Base-by-base conservation (phyloP, 139 green algal genomes). In the Pleodorina starrii region DNA sequence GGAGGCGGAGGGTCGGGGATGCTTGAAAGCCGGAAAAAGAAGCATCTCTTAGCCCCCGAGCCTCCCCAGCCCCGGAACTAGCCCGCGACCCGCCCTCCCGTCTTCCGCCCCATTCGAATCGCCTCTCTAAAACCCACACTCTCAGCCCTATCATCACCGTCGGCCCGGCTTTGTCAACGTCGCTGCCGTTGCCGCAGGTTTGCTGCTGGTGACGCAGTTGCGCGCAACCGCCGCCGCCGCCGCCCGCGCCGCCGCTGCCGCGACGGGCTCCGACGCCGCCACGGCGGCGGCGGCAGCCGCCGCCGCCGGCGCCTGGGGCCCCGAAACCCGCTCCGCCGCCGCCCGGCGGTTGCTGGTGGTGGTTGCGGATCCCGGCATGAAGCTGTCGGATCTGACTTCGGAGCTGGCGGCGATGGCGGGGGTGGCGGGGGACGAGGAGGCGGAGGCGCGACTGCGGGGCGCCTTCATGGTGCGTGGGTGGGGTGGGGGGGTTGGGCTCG, bases 121-220 rank as follows among this genome's bases (percentile, higher is more conserved):
- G n/a, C n/a, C n/a, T n/a, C n/a, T n/a, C n/a, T n/a, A n/a, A n/a
- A n/a, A n/a, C n/a, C n/a, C n/a, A n/a, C n/a, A n/a, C n/a, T n/a
- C n/a, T n/a, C n/a, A n/a, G n/a, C n/a, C n/a, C n/a, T n/a, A n/a
- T n/a, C n/a, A n/a, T n/a, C n/a, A n/a, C n/a, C n/a, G n/a, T n/a
- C n/a, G n/a, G n/a, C n/a, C n/a, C n/a, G n/a, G n/a, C n/a, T n/a
- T n/a, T n/a, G n/a, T n/a, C n/a, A n/a, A n/a, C n/a, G n/a, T 66
- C 29, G 54, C 54, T 66, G 7, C 29, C 54, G 21, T 12, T 12
- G 48, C 57, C 29, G 89, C 90, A 40, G 94, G 92, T n/a, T 89
- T 98, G 85, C 89, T 96, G 76, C 89, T 97, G 29, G 85, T 94
- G 48, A 60, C 90, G 59, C 94, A 96, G 90, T 46, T 94, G 43